Evolutionary conservation across 495 filamentous ascomycete species (phyloP).

Genomic region (Aspergillus cavernicola): DNA sequence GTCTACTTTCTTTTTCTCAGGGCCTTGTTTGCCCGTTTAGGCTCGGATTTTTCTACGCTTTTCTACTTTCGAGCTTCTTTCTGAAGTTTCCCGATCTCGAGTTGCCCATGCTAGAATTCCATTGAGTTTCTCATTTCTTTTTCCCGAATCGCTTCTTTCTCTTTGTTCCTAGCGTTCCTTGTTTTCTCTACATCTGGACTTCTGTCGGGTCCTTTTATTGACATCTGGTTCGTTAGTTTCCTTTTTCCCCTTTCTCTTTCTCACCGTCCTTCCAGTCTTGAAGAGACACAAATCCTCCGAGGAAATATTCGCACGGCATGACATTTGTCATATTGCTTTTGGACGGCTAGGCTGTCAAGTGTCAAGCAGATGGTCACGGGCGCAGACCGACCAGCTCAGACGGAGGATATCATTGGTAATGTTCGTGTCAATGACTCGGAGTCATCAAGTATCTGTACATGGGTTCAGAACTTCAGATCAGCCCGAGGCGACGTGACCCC

Average conservation of each 20-base stretch:
- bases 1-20: constrained; percentile 1
- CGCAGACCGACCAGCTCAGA: neutral
- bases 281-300: constrained; percentile 13
- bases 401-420: neutral
- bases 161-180: constrained; percentile 1
- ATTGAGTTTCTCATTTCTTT: constrained; percentile 7
- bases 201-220: constrained; percentile 8
- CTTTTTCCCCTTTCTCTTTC: neutral
- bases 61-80: neutral
- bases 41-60: constrained; percentile 5
- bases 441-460: constrained; percentile 3
- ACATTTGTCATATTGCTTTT: constrained; percentile 16
- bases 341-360: neutral
- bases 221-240: neutral
- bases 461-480: neutral
- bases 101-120: too few relatives aligned
- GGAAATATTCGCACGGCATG: constrained; percentile 6
- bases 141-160: constrained; percentile 5
- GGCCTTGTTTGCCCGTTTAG: constrained; percentile 5
- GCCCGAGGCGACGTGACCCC: constrained; percentile 3
- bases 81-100: constrained; percentile 7
- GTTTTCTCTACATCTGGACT: neutral
- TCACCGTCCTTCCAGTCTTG: neutral
- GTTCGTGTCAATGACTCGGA: neutral
- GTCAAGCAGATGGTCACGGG: constrained; percentile 1